Evolutionary conservation across 345 rosid genomes (phyloP).

Genomic region (Aethionema arabicum): DNA sequence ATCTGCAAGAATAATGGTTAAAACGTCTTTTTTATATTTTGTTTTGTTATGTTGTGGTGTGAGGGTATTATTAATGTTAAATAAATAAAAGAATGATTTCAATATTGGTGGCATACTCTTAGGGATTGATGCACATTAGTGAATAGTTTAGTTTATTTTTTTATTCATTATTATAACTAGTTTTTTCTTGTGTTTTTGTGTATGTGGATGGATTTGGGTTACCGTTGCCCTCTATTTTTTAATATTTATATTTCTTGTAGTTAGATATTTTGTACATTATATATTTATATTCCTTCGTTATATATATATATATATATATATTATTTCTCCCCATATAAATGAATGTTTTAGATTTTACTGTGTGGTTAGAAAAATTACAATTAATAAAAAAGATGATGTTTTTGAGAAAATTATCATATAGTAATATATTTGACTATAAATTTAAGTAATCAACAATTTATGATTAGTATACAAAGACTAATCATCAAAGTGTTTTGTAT

Average conservation of each 20-base stretch:
- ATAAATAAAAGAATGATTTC: constrained; percentile 26
- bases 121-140: constrained; percentile 40
- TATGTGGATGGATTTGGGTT: constrained; percentile 22
- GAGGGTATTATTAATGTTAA: background rate
- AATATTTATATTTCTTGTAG: background rate
- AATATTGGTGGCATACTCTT: constrained; percentile 22
- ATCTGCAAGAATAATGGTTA: constrained; percentile 24
- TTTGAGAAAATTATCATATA: no score
- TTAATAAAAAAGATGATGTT: no score
- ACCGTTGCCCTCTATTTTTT: constrained; percentile 14
- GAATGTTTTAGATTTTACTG: no score
- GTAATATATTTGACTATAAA: no score
- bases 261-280: background rate
- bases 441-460: no score
- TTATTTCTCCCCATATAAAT: no score
- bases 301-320: no score
- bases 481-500: no score
- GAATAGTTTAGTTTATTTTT: constrained; percentile 12
- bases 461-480: no score
- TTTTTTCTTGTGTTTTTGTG: constrained; percentile 25
- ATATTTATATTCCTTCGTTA: background rate
- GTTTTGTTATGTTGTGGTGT: background rate
- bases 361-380: no score
- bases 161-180: constrained; percentile 18
- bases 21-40: background rate